Base-by-base conservation (phyloP, 176 grass and related monocot genomes). In the Bonia amplexicaulis region DNA sequence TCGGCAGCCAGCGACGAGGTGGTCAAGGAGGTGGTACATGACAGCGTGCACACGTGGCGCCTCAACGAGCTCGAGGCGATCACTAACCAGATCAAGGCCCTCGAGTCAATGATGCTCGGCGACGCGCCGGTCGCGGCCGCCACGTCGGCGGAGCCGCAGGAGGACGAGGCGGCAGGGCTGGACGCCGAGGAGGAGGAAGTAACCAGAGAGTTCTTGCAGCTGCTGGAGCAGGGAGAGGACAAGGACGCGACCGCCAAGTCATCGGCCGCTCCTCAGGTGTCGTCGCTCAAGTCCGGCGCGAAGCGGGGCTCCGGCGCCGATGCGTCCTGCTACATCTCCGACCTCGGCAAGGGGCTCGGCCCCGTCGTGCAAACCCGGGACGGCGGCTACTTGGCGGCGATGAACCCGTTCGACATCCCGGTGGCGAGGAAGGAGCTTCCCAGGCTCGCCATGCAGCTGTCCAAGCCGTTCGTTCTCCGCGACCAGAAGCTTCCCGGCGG, bases 381-480 rank as follows among this genome's bases (percentile, higher is more conserved):
- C 16, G 96, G 93, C 78, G 96, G 96, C 19, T 99, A 91, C 84
- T 80, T 99, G 3, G 78, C 93, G 0, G 86, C 93, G 6, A 93
- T 80, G 84, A 98, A 98, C 80, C 91, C 93, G n/a, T 95, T 98
- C 49, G 91, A 98, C 59, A 64, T 85, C n/a, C 87, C 87, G 5
- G 87, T 93, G 9, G 55, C 11, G 35, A 90, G 82, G 74, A 95
- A 90, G 76, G 91, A 93, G 41, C 65, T 83, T 6, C 93, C 93
- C 11, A 98, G 95, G 79, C 96, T 98, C 51, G 87, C 96, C 47
- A 98, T 98, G 91, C 96, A 98, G 20, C 88, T 95, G 20, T 98
- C 96, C 19, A 93, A 92, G 73, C 90, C 91, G 11, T 90, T 98
- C 70, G 71, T 98, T 15, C 91, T 98, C 65, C 78, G 44, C 5